These are phyloP conservation scores for Phytophthora pinifolia DNA, from an alignment of 352 stramenopile genomes.

Conservation along the genomic window DNA sequence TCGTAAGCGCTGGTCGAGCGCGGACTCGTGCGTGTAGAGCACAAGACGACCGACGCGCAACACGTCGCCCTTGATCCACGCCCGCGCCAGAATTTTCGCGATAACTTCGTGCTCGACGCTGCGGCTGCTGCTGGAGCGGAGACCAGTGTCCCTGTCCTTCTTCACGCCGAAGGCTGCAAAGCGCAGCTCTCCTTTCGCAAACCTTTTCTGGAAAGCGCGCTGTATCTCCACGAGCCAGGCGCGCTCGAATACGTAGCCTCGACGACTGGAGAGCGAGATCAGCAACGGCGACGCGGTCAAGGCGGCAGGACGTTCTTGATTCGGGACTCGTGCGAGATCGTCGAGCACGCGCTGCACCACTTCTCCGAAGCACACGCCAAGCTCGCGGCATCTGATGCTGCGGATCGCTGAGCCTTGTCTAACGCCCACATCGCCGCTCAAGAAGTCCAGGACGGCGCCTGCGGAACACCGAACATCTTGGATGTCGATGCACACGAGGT, in stretches of 20 bases:
- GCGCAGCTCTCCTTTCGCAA: constrained; percentile 23
- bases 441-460: constrained; percentile 25
- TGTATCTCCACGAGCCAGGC: constrained; percentile 33
- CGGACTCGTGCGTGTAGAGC: constrained; percentile 28
- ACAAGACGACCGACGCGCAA: constrained; percentile 37
- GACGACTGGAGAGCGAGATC: constrained; percentile 39
- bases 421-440: background rate
- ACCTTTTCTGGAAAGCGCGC: constrained; percentile 15
- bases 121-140: constrained; percentile 10
- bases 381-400: constrained; percentile 31
- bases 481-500: constrained; percentile 34
- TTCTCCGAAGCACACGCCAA: constrained; percentile 44
- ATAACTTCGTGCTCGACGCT: constrained; percentile 35
- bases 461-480: constrained; percentile 40
- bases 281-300: constrained; percentile 13
- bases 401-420: background rate
- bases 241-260: constrained; percentile 42
- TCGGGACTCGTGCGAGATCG: constrained; percentile 9
- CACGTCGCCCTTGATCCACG: constrained; percentile 39
- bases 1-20: constrained; percentile 22
- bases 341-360: constrained; percentile 36
- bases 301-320: background rate
- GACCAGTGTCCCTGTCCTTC: constrained; percentile 31
- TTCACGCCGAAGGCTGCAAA: constrained; percentile 40
- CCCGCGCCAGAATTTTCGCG: constrained; percentile 21